Conservation (phyloP, 1,284 basidiomycete genomes). For the Malassezia dermatis region DNA sequence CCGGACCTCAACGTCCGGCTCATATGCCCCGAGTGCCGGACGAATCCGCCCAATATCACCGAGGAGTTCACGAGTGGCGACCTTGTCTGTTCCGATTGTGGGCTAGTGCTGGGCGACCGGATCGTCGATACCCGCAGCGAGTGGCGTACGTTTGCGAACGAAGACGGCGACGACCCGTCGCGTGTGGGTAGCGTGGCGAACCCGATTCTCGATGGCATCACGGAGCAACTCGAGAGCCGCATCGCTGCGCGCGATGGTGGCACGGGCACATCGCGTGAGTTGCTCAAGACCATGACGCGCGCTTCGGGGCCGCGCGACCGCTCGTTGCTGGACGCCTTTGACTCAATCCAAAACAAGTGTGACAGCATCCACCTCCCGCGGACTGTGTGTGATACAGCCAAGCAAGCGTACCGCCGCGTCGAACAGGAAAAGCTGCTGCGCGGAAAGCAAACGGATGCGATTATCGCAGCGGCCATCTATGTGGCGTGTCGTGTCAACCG, state of each 20-base stretch:
- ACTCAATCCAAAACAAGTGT: constrained; percentile 83
- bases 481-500: constrained; percentile 90
- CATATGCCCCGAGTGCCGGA: constrained; percentile 78
- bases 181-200: constrained; percentile 96
- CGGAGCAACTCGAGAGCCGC: constrained; percentile 83
- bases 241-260: constrained; percentile 92
- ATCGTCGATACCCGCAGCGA: constrained; percentile 96
- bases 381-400: constrained; percentile 85
- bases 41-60: constrained; percentile 81
- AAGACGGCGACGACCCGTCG: constrained; percentile 90
- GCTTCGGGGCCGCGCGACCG: constrained; percentile 63
- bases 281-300: constrained; percentile 78
- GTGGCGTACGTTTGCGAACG: constrained; percentile 97
- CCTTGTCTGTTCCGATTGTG: constrained; percentile 91
- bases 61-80: constrained; percentile 97
- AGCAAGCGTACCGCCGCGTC: constrained; percentile 90
- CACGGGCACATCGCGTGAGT: constrained; percentile 77
- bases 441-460: constrained; percentile 80
- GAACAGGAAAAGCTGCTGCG: constrained; percentile 87
- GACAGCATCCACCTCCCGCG: constrained; percentile 89
- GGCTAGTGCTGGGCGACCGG: constrained; percentile 84
- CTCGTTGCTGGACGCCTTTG: constrained; percentile 73
- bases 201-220: constrained; percentile 75
- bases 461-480: constrained; percentile 95
- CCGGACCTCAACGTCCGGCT: constrained; percentile 41